Conservation (phyloP, 257 asterid genomes). For the Prunella vulgaris region DNA sequence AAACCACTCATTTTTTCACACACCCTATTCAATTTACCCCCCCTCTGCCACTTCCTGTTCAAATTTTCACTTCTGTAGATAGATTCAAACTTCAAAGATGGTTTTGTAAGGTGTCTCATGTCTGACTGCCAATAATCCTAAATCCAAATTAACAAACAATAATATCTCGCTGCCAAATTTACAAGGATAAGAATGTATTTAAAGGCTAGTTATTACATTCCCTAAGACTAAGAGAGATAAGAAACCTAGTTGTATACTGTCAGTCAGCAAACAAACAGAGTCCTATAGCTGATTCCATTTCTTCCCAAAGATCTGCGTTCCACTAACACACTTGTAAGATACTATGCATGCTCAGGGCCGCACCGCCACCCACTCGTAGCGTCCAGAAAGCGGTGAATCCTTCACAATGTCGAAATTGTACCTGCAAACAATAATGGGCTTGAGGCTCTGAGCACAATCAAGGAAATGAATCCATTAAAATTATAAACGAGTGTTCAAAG, state of each 20-base stretch:
- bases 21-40: neutral
- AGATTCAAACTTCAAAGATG: neutral
- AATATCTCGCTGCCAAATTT: conserved; percentile 10
- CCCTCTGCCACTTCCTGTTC: neutral
- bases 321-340: neutral
- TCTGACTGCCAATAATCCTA: neutral
- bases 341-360: conserved; percentile 20
- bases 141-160: neutral
- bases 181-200: conserved; percentile 19
- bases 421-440: conserved; percentile 20
- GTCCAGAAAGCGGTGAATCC: conserved; percentile 62
- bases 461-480: neutral
- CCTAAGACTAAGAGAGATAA: conserved; percentile 5
- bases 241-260: conserved; percentile 16
- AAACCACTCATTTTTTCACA: neutral
- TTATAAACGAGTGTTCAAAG: neutral
- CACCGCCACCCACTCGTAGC: conserved; percentile 57
- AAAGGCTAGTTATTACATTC: conserved; percentile 16
- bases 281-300: neutral
- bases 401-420: conserved; percentile 58
- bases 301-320: neutral
- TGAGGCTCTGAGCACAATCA: neutral
- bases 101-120: too few species aligned
- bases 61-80: neutral
- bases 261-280: conserved; percentile 22